phyloP scores from a whole-genome alignment of 163 green algal species.

The Picocystis sp. region DNA sequence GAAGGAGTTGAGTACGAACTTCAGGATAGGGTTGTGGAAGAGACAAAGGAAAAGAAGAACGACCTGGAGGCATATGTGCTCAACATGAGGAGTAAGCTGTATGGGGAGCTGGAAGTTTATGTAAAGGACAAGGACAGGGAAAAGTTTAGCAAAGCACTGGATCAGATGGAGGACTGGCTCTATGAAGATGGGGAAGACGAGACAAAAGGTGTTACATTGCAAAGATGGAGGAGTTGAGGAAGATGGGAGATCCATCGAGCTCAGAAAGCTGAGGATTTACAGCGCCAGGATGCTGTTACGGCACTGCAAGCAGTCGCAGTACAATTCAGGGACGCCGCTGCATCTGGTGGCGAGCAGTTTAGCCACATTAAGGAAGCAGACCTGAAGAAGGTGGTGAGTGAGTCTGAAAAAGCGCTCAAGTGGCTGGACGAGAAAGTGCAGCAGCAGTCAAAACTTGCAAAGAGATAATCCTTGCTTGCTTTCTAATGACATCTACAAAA shows the following conservation, averaged over 20 bases:
- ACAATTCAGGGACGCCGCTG: conserved; percentile 31
- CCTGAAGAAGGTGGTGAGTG: conserved; percentile 45
- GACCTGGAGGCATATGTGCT: conserved; percentile 85
- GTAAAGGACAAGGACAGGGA: conserved; percentile 26
- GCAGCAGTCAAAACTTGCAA: conserved; percentile 21
- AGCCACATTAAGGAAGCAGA: conserved; percentile 62
- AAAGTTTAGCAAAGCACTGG: conserved; percentile 22
- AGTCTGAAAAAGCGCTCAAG: conserved; percentile 50
- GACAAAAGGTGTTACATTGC: conserved; percentile 72
- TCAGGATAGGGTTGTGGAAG: conserved; percentile 60
- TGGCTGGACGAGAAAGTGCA: conserved; percentile 70
- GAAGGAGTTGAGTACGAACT: conserved; percentile 52
- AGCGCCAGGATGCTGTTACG: conserved; percentile 12
- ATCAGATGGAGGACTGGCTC: conserved; percentile 84
- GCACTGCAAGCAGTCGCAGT: conserved; percentile 15
- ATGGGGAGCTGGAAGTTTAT: conserved; percentile 22
- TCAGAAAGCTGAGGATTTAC: conserved; percentile 31
- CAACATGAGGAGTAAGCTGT: conserved; percentile 58
- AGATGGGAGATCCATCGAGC: conserved; percentile 49
- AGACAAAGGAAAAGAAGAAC: conserved; percentile 89
- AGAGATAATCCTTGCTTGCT: conserved; percentile 24
- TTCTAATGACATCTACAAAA: conserved; percentile 25
- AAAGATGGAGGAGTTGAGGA: conserved; percentile 62
- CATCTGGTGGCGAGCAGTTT: conserved; percentile 29
- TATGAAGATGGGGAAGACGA: conserved; percentile 96